Conservation (phyloP, 192 early-diverging fungal genomes). For the Coemansia asiatica region DNA sequence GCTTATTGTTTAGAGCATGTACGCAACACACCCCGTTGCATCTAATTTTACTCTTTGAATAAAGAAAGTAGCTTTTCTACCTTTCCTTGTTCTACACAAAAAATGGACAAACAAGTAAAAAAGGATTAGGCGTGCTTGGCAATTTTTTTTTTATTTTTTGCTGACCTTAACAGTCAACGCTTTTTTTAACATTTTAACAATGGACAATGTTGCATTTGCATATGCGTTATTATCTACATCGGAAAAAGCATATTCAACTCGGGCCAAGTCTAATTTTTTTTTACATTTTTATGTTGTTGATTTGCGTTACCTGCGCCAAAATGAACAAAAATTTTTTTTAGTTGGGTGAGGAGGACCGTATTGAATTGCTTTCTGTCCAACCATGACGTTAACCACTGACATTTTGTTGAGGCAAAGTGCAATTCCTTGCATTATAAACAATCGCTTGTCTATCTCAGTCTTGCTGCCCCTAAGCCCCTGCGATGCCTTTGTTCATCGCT, state of each 20-base stretch:
- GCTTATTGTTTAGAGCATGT: slow-evolving; percentile 7
- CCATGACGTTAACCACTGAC: not conserved
- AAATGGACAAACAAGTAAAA: not conserved
- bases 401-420: not conserved
- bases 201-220: not conserved
- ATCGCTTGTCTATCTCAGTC: not conserved
- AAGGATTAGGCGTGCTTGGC: not conserved
- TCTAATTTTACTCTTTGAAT: slow-evolving; percentile 4
- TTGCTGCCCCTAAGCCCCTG: not conserved
- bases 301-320: not conserved
- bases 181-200: not conserved
- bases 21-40: not conserved
- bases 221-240: slow-evolving; percentile 3
- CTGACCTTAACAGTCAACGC: not conserved
- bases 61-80: not conserved
- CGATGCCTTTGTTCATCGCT: too few species aligned
- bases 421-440: not conserved
- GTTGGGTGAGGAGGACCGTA: not conserved
- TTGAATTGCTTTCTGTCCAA: not conserved
- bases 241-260: slow-evolving; percentile 2
- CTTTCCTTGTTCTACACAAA: not conserved
- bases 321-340: not conserved
- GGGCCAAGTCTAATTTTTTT: not conserved
- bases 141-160: not conserved
- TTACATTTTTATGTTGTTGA: not conserved